Conservation (phyloP, 2,329 filamentous ascomycete species). For the Tolypocladium sp. region DNA sequence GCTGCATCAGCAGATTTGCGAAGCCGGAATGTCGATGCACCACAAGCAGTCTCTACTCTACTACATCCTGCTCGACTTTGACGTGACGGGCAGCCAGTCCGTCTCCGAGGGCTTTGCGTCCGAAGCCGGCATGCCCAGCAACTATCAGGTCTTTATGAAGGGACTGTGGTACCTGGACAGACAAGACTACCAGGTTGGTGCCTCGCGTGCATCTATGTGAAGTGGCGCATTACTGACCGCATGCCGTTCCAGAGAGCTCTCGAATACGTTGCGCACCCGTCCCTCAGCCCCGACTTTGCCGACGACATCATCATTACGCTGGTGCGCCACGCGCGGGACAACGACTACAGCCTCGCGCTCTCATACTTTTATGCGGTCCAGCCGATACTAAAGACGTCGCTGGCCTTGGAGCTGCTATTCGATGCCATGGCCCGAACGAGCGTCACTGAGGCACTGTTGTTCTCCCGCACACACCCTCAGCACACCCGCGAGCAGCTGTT, state of each 20-base stretch:
- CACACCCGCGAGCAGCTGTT: constrained; percentile 56
- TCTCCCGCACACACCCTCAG: constrained; percentile 56
- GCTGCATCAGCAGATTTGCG: constrained; percentile 62
- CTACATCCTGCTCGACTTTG: constrained; percentile 72
- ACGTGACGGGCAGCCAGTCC: constrained; percentile 41
- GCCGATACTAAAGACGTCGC: constrained; percentile 57
- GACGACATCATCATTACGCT: constrained; percentile 71
- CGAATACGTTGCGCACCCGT: constrained; percentile 70
- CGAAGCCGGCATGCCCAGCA: constrained; percentile 58
- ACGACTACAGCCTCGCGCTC: constrained; percentile 57
- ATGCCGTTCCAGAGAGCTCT: constrained; percentile 46
- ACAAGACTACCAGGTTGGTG: constrained; percentile 51
- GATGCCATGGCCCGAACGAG: constrained; percentile 57
- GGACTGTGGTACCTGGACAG: constrained; percentile 76
- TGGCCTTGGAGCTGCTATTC: constrained; percentile 59
- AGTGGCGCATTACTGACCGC: neutral
- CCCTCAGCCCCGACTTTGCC: constrained; percentile 69
- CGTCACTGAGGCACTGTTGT: constrained; percentile 65
- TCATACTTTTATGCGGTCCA: constrained; percentile 72
- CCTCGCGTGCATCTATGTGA: neutral
- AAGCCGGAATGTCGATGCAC: constrained; percentile 55
- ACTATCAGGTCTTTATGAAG: constrained; percentile 72
- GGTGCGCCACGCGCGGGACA: constrained; percentile 48
- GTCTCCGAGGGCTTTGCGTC: constrained; percentile 49
- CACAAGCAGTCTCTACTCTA: constrained; percentile 78